Evolutionary conservation across 352 stramenopile species (phyloP), one percentile per base, ranked within the genome.

Genomic region (Globisporangium okanoganense): DNA sequence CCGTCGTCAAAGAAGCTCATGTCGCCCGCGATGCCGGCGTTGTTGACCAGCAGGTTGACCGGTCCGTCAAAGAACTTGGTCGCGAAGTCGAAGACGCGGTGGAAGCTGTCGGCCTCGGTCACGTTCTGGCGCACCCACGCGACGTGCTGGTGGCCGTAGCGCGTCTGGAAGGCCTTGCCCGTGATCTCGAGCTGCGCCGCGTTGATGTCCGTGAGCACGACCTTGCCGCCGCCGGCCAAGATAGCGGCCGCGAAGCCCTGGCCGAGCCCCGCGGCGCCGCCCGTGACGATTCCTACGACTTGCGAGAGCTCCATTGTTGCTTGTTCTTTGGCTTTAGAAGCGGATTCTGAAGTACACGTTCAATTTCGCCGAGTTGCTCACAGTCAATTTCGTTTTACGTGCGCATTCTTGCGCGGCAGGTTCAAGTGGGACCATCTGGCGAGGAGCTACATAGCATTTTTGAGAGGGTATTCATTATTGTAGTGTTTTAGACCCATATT

Each of bases 121-220:
- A 94, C 82, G 60, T 92, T 78, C 70, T 94, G 85, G 51, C 74
- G 69, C 57, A 75, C 70, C 77, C 76, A 92, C 52, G 64, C 72
- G 35, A 92, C 70, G 54, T 83, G 82, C 57, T 66, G 64, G 56
- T 69, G 55, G 58, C 78, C 84, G 54, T 72, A 85, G 54, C 77
- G 66, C 51, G 50, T 52, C 62, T 85, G 72, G 18, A 94, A 66
- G 54, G 75, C 75, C 62, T 84, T 81, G 66, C 75, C 79, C 54
- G 80, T 79, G 27, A 65, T 64, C 64, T 86, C 67, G 38, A 94
- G 71, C 58, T 76, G 68, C 55, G 80, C 60, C 31, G 78, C 67
- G 61, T 94, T 75, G 40, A 92, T 72, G 61, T 92, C 82, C 61
- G 82, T 92, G 71, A 91, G 83, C 62, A 94, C 69, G n/a, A 81